These are phyloP conservation scores for Flaveria robusta DNA, from an alignment of 129 eudicot species.

Conservation along the genomic window DNA sequence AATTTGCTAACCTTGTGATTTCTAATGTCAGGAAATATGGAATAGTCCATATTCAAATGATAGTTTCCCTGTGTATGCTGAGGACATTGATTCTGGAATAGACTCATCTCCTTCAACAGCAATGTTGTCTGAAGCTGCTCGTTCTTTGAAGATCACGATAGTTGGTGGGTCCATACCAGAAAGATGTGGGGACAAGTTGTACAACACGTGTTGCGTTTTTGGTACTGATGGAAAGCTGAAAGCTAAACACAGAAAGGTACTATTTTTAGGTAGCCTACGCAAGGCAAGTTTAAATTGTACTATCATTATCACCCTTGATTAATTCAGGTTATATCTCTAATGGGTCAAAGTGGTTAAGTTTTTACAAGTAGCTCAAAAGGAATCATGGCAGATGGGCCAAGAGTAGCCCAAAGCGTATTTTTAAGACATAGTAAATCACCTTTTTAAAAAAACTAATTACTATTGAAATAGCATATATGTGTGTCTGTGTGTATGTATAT, in stretches of 20 bases:
- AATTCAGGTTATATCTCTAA: not conserved
- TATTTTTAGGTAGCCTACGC: not conserved
- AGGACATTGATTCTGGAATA: constrained; percentile 86
- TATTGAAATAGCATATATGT: not conserved
- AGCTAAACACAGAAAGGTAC: constrained; percentile 96
- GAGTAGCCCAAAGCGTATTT: not conserved
- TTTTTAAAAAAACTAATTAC: too few relatives aligned
- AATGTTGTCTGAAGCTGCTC: constrained; percentile 89
- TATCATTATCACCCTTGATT: not conserved
- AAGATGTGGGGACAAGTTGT: constrained; percentile 72
- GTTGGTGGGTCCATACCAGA: constrained; percentile 97
- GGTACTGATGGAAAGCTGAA: constrained; percentile 71
- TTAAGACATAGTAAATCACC: not conserved
- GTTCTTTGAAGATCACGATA: constrained; percentile 68
- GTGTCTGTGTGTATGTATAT: not conserved
- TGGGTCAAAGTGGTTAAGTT: not conserved
- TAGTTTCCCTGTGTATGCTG: constrained; percentile 89
- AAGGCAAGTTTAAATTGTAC: not conserved
- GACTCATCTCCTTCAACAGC: constrained; percentile 87
- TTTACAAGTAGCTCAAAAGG: not conserved
- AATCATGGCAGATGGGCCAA: not conserved
- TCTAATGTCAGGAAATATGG: constrained; percentile 81
- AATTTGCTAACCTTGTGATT: constrained; percentile 8
- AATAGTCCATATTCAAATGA: constrained; percentile 94
- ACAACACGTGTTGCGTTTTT: constrained; percentile 87